These are phyloP conservation scores for Sequoiadendron giganteum DNA, from an alignment of 75 land plant species.

Conservation along the genomic window DNA sequence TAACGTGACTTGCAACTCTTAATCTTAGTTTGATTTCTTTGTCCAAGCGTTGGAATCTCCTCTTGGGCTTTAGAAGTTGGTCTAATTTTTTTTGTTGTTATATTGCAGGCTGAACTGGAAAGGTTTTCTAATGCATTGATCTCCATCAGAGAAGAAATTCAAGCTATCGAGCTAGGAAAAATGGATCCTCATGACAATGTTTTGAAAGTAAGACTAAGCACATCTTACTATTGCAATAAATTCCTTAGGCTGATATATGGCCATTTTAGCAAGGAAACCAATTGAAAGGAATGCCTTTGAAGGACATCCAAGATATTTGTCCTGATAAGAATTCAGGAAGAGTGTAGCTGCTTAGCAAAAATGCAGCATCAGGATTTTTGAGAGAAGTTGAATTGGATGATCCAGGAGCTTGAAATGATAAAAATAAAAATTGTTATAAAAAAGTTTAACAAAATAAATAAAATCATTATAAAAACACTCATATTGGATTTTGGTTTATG, in stretches of 20 bases:
- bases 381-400: not conserved
- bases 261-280: not conserved
- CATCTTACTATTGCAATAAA: not conserved
- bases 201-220: slow-evolving; percentile 71
- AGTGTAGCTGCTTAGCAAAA: not conserved
- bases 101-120: slow-evolving; percentile 88
- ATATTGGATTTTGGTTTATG: slow-evolving; percentile 1
- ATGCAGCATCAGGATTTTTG: not conserved
- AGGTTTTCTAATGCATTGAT: slow-evolving; percentile 91
- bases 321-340: not conserved
- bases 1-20: not conserved
- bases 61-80: not conserved
- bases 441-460: not conserved
- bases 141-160: slow-evolving; percentile 91
- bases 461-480: not conserved
- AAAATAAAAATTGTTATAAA: not conserved
- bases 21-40: not conserved
- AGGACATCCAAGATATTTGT: not conserved
- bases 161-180: slow-evolving; percentile 76
- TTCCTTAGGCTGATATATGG: not conserved
- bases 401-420: not conserved
- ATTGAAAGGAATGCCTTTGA: not conserved
- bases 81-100: not conserved
- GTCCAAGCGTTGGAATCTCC: not conserved
- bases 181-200: slow-evolving; percentile 81